A percentile compares a stretch with the other conserved stretches of the same genome.
Evolutionary conservation across 1,139 yeast species (phyloP).

Genomic region (Hansenula lynferdii): DNA sequence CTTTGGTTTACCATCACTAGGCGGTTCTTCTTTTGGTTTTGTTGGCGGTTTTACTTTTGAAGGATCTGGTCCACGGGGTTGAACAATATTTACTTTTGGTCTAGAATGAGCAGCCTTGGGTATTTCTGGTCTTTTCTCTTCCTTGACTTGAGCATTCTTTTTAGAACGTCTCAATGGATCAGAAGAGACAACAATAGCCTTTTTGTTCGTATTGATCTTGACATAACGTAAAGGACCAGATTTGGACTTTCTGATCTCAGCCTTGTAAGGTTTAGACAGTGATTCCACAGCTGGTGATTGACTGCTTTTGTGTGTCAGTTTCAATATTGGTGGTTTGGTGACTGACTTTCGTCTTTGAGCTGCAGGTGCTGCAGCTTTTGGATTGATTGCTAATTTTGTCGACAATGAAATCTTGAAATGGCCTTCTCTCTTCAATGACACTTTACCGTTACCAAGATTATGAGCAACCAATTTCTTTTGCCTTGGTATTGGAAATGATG

Average conservation of each 20-base stretch:
- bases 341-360: conserved; percentile 4
- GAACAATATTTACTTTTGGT: conserved; percentile 7
- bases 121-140: neutral
- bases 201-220: conserved; percentile 15
- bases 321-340: conserved; percentile 5
- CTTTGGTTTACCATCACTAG: conserved; percentile 19
- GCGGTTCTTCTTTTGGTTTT: conserved; percentile 2
- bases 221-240: conserved; percentile 21
- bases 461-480: conserved; percentile 63
- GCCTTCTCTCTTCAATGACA: conserved; percentile 30
- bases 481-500: conserved; percentile 61
- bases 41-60: conserved; percentile 10
- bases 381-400: conserved; percentile 16
- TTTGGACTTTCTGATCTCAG: conserved; percentile 16
- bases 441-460: conserved; percentile 26
- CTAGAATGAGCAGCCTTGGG: conserved; percentile 4
- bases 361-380: conserved; percentile 4
- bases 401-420: conserved; percentile 27
- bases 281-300: conserved; percentile 2
- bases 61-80: conserved; percentile 4
- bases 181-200: conserved; percentile 18
- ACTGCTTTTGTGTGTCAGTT: conserved; percentile 2
- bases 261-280: conserved; percentile 13
- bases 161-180: conserved; percentile 17
- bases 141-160: neutral